These are phyloP conservation scores for Russula vinacea DNA, from an alignment of 768 basidiomycete species.

Conservation along the genomic window DNA sequence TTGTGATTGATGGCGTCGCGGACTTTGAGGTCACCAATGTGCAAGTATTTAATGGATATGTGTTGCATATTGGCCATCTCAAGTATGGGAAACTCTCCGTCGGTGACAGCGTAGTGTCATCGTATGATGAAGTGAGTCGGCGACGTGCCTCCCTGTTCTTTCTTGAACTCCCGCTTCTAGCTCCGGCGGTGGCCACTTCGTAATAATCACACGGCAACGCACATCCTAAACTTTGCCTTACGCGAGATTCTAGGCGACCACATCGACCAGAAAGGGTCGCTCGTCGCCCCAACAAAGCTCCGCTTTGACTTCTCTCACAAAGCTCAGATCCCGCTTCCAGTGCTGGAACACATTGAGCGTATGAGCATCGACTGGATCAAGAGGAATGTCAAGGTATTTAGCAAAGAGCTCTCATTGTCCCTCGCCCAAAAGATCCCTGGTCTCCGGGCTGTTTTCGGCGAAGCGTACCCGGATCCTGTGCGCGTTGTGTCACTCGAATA, in stretches of 20 bases:
- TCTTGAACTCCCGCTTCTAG: slow-evolving; percentile 38
- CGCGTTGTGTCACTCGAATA: slow-evolving; percentile 90
- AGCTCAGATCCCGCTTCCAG: slow-evolving; percentile 69
- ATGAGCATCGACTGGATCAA: slow-evolving; percentile 89
- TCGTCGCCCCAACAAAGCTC: slow-evolving; percentile 92
- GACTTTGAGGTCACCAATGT: slow-evolving; percentile 95
- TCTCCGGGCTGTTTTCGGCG: slow-evolving; percentile 93
- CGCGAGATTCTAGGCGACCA: slow-evolving; percentile 96
- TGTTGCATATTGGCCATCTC: slow-evolving; percentile 85
- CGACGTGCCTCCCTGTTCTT: background rate
- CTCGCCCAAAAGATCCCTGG: slow-evolving; percentile 88
- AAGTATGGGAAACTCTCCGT: slow-evolving; percentile 83
- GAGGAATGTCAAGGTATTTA: slow-evolving; percentile 82
- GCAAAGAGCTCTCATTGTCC: slow-evolving; percentile 77
- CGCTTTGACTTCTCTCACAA: slow-evolving; percentile 99
- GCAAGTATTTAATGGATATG: slow-evolving; percentile 93
- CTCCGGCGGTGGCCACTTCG: slow-evolving; percentile 92
- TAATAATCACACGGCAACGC: slow-evolving; percentile 98
- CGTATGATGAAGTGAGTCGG: slow-evolving; percentile 81
- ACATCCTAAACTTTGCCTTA: slow-evolving; percentile 92
- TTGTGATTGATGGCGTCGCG: slow-evolving; percentile 85
- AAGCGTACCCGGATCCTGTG: slow-evolving; percentile 96
- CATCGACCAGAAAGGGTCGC: slow-evolving; percentile 96
- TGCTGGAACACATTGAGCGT: slow-evolving; percentile 77
- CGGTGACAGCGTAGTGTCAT: slow-evolving; percentile 78